These are phyloP conservation scores for Penicillium flavigenum DNA, from an alignment of 495 filamentous ascomycete genomes.

Conservation along the genomic window DNA sequence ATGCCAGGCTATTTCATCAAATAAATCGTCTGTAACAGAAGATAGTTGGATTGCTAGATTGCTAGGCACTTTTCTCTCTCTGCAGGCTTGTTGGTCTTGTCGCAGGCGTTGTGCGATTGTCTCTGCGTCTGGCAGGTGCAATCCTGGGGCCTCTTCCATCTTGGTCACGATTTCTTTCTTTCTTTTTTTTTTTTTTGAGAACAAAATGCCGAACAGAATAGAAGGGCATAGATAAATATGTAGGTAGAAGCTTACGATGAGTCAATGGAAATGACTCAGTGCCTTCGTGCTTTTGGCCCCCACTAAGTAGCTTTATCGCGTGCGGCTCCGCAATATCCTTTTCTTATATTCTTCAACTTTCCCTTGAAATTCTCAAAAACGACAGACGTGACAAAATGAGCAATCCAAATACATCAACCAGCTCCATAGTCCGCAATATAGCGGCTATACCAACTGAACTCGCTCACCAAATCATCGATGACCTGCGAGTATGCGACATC, in stretches of 20 bases:
- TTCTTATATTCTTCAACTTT: too few species aligned
- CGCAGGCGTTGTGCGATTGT: slow-evolving; percentile 26
- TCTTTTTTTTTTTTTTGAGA: too few species aligned
- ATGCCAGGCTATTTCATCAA: slow-evolving; percentile 24
- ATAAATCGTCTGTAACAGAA: slow-evolving; percentile 7
- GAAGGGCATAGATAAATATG: too few species aligned
- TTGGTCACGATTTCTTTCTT: too few species aligned
- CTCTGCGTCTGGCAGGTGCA: slow-evolving; percentile 11
- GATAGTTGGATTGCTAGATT: slow-evolving; percentile 25
- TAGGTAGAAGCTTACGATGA: too few species aligned
- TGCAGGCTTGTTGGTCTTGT: slow-evolving; percentile 27
- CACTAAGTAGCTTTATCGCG: too few species aligned
- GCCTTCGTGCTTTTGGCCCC: too few species aligned
- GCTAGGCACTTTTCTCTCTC: slow-evolving; percentile 23
- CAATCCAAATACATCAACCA: neutral
- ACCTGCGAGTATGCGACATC: slow-evolving; percentile 24
- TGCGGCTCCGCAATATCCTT: neutral
- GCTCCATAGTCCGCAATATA: slow-evolving; percentile 5
- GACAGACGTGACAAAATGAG: neutral
- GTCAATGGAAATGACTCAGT: too few species aligned
- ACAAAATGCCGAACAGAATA: too few species aligned
- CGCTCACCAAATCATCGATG: slow-evolving; percentile 19
- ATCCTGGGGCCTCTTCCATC: neutral
- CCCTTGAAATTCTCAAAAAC: neutral
- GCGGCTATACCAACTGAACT: slow-evolving; percentile 16